These are phyloP conservation scores for Eucalyptus pauciflora DNA, from an alignment of 345 rosid species.

Conservation along the genomic window DNA sequence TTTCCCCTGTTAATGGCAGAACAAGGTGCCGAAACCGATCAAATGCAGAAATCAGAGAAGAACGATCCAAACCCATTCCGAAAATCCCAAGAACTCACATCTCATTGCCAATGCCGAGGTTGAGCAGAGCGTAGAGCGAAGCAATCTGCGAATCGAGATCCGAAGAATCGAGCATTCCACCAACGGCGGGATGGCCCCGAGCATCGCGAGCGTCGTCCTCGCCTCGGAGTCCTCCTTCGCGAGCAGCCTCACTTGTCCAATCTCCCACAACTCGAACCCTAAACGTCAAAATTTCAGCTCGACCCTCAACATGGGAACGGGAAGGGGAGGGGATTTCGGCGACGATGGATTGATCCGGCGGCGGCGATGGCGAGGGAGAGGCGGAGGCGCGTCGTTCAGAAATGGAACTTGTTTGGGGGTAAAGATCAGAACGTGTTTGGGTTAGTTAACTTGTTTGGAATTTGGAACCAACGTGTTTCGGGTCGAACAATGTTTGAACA, in stretches of 20 bases:
- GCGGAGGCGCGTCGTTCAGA: too few relatives aligned
- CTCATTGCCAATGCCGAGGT: slow-evolving; percentile 87
- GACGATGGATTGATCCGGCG: too few relatives aligned
- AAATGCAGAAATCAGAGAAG: not conserved
- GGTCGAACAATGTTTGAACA: too few relatives aligned
- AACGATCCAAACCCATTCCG: not conserved
- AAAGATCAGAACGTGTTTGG: too few relatives aligned
- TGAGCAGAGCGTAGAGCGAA: slow-evolving; percentile 78
- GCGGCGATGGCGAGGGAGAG: too few relatives aligned
- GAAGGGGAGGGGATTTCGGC: too few relatives aligned
- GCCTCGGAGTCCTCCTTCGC: slow-evolving; percentile 67
- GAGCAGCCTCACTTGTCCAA: slow-evolving; percentile 29
- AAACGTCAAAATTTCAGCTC: too few relatives aligned
- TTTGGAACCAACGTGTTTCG: too few relatives aligned
- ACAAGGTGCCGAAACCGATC: not conserved
- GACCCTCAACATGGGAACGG: too few relatives aligned
- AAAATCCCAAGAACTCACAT: slow-evolving; percentile 29
- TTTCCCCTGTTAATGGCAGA: not conserved
- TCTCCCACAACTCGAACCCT: too few relatives aligned
- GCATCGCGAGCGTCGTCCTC: slow-evolving; percentile 73
- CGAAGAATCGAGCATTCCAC: slow-evolving; percentile 65
- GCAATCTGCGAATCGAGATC: slow-evolving; percentile 49
- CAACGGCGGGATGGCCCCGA: slow-evolving; percentile 84
- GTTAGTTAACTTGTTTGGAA: too few relatives aligned
- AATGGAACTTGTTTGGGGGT: too few relatives aligned